Conservation (phyloP, 305 asterid species). For the Rubia tinctorum region DNA sequence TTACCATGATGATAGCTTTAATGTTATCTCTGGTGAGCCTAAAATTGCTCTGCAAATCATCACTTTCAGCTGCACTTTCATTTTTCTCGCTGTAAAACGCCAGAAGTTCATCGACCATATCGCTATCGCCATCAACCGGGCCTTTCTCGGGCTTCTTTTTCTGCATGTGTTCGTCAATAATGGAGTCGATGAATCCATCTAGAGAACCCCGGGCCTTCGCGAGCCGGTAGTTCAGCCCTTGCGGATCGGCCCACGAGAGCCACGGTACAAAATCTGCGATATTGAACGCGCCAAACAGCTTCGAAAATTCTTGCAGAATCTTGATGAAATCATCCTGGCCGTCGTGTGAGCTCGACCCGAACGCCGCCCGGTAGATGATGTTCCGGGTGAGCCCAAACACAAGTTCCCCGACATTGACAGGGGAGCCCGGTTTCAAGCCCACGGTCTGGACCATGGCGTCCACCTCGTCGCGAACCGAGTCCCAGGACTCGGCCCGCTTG, state of each 20-base stretch:
- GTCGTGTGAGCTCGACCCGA: conserved; percentile 55
- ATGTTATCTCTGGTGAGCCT: conserved; percentile 70
- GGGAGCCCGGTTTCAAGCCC: conserved; percentile 27
- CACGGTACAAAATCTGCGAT: conserved; percentile 72
- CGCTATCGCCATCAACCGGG: conserved; percentile 30
- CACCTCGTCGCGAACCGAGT: conserved; percentile 73
- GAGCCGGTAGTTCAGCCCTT: conserved; percentile 50
- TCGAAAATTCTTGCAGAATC: conserved; percentile 73
- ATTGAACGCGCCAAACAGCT: conserved; percentile 74
- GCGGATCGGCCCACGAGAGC: conserved; percentile 56
- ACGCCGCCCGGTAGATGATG: conserved; percentile 73
- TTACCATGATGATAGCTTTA: conserved; percentile 89
- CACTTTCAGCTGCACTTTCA: conserved; percentile 30
- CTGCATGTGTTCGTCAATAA: conserved; percentile 61
- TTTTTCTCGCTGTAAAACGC: conserved; percentile 59
- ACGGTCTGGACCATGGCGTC: conserved; percentile 41
- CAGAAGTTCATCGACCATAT: conserved; percentile 84
- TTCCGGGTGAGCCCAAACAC: conserved; percentile 66
- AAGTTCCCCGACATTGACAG: conserved; percentile 66
- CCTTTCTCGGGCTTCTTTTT: conserved; percentile 25
- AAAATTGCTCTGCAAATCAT: conserved; percentile 52
- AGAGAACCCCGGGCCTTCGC: conserved; percentile 54
- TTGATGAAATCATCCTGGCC: conserved; percentile 69
- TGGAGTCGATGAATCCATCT: conserved; percentile 64
- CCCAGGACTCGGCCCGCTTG: conserved; percentile 86